A percentile compares a stretch with the other conserved stretches of the same genome.
Conservation (phyloP, 768 basidiomycete species). For the Mycena leptocephala region DNA sequence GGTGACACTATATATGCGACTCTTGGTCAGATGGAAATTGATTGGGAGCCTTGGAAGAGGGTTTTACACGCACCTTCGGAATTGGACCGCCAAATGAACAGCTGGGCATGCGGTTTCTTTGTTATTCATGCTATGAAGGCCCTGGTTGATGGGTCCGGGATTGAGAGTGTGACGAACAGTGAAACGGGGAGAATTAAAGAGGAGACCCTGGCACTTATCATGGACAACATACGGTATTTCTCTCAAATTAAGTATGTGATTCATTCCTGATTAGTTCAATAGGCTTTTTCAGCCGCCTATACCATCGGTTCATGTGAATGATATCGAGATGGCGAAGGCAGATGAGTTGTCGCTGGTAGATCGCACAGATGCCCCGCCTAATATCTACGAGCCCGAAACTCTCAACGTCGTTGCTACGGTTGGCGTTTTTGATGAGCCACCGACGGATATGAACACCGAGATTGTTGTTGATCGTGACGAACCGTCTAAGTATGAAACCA, state of each 20-base stretch:
- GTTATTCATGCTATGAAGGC: too few relatives aligned
- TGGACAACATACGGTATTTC: background rate
- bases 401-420: too few relatives aligned
- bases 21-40: background rate
- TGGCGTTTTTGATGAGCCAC: too few relatives aligned
- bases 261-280: background rate
- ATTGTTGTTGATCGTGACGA: too few relatives aligned
- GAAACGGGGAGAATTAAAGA: background rate
- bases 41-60: background rate
- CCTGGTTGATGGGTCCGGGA: background rate
- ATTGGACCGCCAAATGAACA: background rate
- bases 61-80: background rate
- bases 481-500: too few relatives aligned
- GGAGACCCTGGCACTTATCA: background rate
- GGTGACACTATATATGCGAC: background rate
- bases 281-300: background rate
- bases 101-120: too few relatives aligned
- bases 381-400: background rate
- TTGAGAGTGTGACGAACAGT: background rate
- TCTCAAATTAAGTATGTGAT: background rate
- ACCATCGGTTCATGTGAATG: background rate
- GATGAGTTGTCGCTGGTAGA: background rate
- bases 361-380: background rate
- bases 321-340: background rate
- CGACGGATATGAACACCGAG: too few relatives aligned